phyloP scores from a whole-genome alignment of 2,329 filamentous ascomycete genomes.

The Paecilomyces dactylethromorphus region DNA sequence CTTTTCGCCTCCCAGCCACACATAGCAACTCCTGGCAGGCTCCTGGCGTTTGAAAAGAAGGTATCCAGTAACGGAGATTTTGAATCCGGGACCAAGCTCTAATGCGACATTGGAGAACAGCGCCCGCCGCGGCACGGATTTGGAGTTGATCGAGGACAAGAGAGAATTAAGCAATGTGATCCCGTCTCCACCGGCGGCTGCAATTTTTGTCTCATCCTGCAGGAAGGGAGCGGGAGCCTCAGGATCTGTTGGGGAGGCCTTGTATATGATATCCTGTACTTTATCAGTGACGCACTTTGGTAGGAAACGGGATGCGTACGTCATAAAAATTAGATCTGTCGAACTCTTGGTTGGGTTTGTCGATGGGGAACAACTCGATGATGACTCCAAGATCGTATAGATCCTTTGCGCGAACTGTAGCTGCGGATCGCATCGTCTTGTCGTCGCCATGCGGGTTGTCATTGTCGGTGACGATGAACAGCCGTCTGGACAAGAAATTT shows the following conservation, averaged over 20 bases:
- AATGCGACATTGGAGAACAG: constrained; percentile 82
- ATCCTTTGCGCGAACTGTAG: constrained; percentile 85
- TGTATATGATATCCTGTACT: constrained; percentile 79
- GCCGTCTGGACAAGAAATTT: constrained; percentile 82
- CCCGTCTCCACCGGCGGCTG: constrained; percentile 65
- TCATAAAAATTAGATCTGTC: constrained; percentile 86
- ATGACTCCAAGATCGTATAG: constrained; percentile 86
- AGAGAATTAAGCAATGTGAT: constrained; percentile 73
- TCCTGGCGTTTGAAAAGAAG: constrained; percentile 79
- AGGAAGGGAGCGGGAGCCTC: constrained; percentile 54
- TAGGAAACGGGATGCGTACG: constrained; percentile 42
- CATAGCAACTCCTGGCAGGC: constrained; percentile 74
- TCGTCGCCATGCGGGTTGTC: constrained; percentile 73
- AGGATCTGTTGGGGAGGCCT: constrained; percentile 61
- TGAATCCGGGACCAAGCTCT: constrained; percentile 76
- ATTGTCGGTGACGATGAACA: constrained; percentile 96
- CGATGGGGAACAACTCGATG: constrained; percentile 91
- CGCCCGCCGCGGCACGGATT: constrained; percentile 75
- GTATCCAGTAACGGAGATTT: constrained; percentile 89
- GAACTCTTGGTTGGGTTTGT: constrained; percentile 63
- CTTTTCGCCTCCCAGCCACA: constrained; percentile 81
- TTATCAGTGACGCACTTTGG: constrained; percentile 12
- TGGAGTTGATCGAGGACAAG: constrained; percentile 83
- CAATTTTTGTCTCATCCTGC: constrained; percentile 45
- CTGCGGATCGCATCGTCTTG: constrained; percentile 66